Base-by-base conservation (phyloP, 2,329 filamentous ascomycete species). In the Penicillium crustosum region DNA sequence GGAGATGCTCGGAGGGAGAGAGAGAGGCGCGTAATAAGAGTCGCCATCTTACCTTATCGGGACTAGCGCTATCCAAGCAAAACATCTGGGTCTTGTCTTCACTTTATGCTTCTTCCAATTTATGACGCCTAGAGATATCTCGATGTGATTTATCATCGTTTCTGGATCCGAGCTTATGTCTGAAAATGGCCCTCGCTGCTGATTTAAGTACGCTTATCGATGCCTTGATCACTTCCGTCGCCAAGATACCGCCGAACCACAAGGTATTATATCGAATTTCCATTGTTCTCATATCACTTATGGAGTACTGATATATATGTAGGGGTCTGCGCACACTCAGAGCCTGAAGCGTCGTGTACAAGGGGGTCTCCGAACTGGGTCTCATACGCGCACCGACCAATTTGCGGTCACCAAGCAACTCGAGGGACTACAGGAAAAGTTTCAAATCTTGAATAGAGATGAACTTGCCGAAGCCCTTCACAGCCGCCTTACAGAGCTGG, bases 401-500 rank as follows among this genome's bases (percentile, higher is more conserved):
- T 93, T 93, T 69, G 86, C 89, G 44, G 84, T 93, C 21, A 78
- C 83, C 39, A 82, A 82, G 38, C 82, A 81, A 36, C 79, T 93
- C 2, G 79, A 85, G 49, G 90, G 90, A 1, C 79, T 97, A 3
- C 88, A 93, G 64, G 94, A 97, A 77, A 92, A 93, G 66, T 94
- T 97, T 66, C 84, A 86, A 33, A 82, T 97, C 53, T 82, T 91
- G 48, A 88, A 89, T 68, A 86, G 90, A 61, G 93, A 97, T 66
- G 86, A 85, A 39, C 78, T 97, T 27, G 91, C 91, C 13, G 87
- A 93, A 70, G 87, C 86, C 6, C 77, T 92, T 36, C 77, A 79
- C 39, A 69, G 72, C 43, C 82, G 89, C 36, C 73, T 91, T 15
- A 76, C 82, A 39, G 83, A 86, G 59, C 75, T 96, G 21, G 77